Evolutionary conservation across 768 basidiomycete species (phyloP).

Genomic region (Rhizopogon roseolus): DNA sequence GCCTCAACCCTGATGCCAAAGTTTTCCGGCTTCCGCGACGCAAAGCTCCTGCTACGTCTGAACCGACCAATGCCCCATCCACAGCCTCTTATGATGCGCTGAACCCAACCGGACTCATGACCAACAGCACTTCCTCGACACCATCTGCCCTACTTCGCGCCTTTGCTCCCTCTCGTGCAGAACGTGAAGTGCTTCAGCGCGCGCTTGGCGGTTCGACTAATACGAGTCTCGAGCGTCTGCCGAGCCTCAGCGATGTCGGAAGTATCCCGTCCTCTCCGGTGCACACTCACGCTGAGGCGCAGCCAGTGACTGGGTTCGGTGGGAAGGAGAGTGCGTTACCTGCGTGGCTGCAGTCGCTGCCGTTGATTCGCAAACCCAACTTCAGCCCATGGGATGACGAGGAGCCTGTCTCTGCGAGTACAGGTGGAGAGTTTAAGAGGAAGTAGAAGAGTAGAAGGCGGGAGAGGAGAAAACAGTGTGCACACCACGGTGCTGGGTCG

Average conservation of each 20-base stretch:
- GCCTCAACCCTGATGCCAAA: constrained; percentile 83
- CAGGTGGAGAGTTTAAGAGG: constrained; percentile 9
- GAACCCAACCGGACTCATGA: constrained; percentile 53
- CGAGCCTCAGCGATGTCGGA: constrained; percentile 73
- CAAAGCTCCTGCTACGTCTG: constrained; percentile 2
- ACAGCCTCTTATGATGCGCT: constrained; percentile 44
- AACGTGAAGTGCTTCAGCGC: constrained; percentile 80
- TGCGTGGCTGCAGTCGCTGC: constrained; percentile 67
- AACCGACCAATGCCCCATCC: constrained; percentile 3
- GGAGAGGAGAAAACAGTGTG: constrained; percentile 3
- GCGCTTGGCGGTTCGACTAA: constrained; percentile 73
- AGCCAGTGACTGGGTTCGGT: constrained; percentile 12
- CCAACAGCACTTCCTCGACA: constrained; percentile 35
- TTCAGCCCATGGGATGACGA: constrained; percentile 86
- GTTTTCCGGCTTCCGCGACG: constrained; percentile 58
- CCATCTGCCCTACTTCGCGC: constrained; percentile 61
- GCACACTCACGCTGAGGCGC: constrained; percentile 38
- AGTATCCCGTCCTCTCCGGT: constrained; percentile 68
- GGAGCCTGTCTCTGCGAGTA: constrained; percentile 28
- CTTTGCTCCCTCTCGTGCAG: constrained; percentile 84
- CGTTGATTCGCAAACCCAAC: constrained; percentile 61
- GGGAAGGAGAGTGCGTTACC: constrained; percentile 37
- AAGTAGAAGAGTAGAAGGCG: constrained; percentile 14
- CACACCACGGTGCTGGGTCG: constrained; percentile 9
- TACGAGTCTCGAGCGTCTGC: constrained; percentile 71